Base-by-base conservation (phyloP, 228 moss, liverwort and hornwort genomes). In the Sphagnum fallax region DNA sequence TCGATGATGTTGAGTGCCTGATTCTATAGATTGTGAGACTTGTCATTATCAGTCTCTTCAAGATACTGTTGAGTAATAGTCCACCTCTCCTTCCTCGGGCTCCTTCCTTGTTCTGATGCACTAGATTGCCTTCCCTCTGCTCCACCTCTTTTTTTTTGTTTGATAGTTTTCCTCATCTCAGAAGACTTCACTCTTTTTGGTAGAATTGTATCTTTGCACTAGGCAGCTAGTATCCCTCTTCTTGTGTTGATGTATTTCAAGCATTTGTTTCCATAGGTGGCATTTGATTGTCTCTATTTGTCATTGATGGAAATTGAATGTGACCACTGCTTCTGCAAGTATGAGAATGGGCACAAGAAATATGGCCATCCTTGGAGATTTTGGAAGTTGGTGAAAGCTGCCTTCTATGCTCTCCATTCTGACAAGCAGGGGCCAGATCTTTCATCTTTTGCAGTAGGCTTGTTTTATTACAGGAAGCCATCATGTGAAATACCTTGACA, bases 401-500 rank as follows among this genome's bases (percentile, higher is more conserved):
- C 66, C 88, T 81, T 49, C 87, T 83, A 65, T 85, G 84, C 53
- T 50, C 74, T 52, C 55, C 57, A 10, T 52, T 71, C 61, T 59
- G 47, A 70, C 72, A 77, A 50, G 78, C 68, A 51, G 75, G 79
- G 14, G 85, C 69, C 9, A 16, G 69, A 66, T 12, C 12, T 8
- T 55, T 55, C 8, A 7, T 55, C 53, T 55, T 8, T 55, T 12
- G 53, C 9, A 7, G 53, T 1, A 12, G 53, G 53, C 77, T 82
- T 14, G 79, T 72, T 63, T 77, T 79, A 62, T 85, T 91, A 51
- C 79, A 86, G 6, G 93, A 83, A 18, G 97, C 84, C 10, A 97
- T 74, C 97, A 97, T 93, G 49, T 82, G 86, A 60, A 86, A 86
- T 11, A 86, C 86, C 75, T 82, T 86, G 63, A 86, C 82, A 14